phyloP scores from a whole-genome alignment of 768 basidiomycete genomes.

The Crucibulum laeve region DNA sequence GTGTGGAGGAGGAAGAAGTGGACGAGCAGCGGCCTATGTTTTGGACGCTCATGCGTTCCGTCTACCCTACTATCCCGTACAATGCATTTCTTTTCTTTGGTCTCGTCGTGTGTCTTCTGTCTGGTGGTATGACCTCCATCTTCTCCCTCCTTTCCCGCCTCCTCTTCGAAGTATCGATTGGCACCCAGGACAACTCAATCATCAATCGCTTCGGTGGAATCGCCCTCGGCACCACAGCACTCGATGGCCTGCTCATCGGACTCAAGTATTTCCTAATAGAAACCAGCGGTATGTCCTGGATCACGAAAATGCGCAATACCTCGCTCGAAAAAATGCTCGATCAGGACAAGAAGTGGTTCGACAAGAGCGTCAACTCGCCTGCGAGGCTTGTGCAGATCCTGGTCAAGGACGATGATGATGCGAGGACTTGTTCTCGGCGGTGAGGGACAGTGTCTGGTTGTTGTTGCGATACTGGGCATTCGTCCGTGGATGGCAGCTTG shows the following conservation, averaged over 20 bases:
- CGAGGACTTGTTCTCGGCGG: constrained; percentile 68
- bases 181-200: constrained; percentile 65
- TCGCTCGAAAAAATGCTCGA: constrained; percentile 57
- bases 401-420: constrained; percentile 89
- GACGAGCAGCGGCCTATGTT: constrained; percentile 27
- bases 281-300: constrained; percentile 69
- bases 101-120: constrained; percentile 59
- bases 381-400: constrained; percentile 66
- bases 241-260: constrained; percentile 73
- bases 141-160: constrained; percentile 84
- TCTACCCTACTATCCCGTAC: constrained; percentile 70
- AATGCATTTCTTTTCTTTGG: constrained; percentile 72
- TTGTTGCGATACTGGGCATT: constrained; percentile 74
- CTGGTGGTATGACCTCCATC: constrained; percentile 89
- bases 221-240: constrained; percentile 65
- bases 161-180: constrained; percentile 69
- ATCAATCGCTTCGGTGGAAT: constrained; percentile 74
- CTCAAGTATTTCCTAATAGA: constrained; percentile 83
- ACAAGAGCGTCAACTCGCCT: constrained; percentile 56
- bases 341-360: constrained; percentile 90
- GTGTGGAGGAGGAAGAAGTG: constrained; percentile 6
- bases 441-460: constrained; percentile 73
- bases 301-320: constrained; percentile 52
- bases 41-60: constrained; percentile 43
- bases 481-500: constrained; percentile 86